Evolutionary conservation across 805 yeast species (phyloP), one percentile per base, ranked within the genome.

Genomic region (Candida sithepensis): DNA sequence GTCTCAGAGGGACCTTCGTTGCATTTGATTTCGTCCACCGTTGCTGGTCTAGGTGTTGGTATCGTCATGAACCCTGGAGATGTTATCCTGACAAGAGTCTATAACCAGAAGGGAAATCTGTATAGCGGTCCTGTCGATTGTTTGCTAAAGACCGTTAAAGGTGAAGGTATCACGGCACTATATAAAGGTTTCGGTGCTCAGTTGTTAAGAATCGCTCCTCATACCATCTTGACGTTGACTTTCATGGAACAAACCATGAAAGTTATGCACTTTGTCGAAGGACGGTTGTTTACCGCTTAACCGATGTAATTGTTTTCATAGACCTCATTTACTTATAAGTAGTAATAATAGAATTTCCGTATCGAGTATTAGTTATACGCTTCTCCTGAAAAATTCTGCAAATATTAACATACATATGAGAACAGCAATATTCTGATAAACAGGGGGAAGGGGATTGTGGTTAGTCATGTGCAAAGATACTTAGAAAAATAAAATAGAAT

Each of bases 31-130:
- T 80, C 96, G 1, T 80, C 90, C 39, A 81, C 91, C 1, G 70
- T 77, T 53, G 84, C 97, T 7, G 99, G 99, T 40, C 64, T 90
- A 37, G 97, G 96, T 57, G 98, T 94, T 28, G 91, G 95, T 44
- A 73, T 91, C 19, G 96, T 88, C 28, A 92, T 94, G 97, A 94
- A 91, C 65, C 98, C 99, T 14, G 90, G 96, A 81, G 99, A 94
- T 67, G 98, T 94, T 40, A 78, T 94, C 44, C 73, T 94, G 69
- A 94, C 99, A 1, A 81, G 99, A 71, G 85, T 94, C 65, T 94
- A 92, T 70, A 94, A 94, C 68, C 98, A 94, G 66, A 87, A 84
- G 67, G 96, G 96, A 42, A 77, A 87, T 60, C 77, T 86, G 45
- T 94, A 94, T 69, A 75, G 72, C 44, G 96, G 96, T 9, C 95